Evolutionary conservation across 1,284 basidiomycete genomes (phyloP).

Genomic region (Stygiomarasmius scandens): DNA sequence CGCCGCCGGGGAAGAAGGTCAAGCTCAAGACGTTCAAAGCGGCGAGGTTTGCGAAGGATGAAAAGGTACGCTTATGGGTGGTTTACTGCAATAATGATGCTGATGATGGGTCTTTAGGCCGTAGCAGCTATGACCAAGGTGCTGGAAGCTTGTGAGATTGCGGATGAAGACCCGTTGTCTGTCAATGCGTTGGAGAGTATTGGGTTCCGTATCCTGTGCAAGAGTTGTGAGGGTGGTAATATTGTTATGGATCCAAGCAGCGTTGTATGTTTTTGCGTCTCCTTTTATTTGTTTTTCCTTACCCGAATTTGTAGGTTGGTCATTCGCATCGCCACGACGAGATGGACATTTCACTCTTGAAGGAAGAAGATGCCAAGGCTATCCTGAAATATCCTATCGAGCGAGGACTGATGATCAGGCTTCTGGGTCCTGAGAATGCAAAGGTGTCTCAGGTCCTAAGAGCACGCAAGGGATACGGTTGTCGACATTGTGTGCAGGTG

Average conservation of each 20-base stretch:
- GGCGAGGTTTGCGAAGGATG: constrained; percentile 55
- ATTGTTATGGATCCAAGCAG: constrained; percentile 53
- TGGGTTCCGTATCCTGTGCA: constrained; percentile 46
- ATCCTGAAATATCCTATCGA: constrained; percentile 29
- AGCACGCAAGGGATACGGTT: constrained; percentile 45
- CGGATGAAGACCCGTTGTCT: constrained; percentile 35
- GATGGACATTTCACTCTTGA: constrained; percentile 46
- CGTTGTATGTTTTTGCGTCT: constrained; percentile 43
- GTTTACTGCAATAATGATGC: neutral
- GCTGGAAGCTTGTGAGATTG: constrained; percentile 32
- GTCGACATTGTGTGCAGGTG: constrained; percentile 53
- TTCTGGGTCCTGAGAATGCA: constrained; percentile 25
- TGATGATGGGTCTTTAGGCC: constrained; percentile 36
- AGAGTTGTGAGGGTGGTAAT: constrained; percentile 47
- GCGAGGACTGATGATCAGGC: constrained; percentile 34
- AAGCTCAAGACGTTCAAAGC: constrained; percentile 44
- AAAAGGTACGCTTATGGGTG: constrained; percentile 42
- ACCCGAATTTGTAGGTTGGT: constrained; percentile 42
- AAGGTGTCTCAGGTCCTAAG: constrained; percentile 26
- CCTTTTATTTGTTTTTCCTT: neutral
- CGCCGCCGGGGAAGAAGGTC: constrained; percentile 27
- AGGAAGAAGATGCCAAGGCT: constrained; percentile 22
- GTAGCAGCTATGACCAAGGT: constrained; percentile 42
- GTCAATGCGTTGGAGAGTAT: constrained; percentile 24
- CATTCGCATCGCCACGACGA: constrained; percentile 65